These are phyloP conservation scores for Iris pallida DNA, from an alignment of 116 monocot genomes.

Conservation along the genomic window DNA sequence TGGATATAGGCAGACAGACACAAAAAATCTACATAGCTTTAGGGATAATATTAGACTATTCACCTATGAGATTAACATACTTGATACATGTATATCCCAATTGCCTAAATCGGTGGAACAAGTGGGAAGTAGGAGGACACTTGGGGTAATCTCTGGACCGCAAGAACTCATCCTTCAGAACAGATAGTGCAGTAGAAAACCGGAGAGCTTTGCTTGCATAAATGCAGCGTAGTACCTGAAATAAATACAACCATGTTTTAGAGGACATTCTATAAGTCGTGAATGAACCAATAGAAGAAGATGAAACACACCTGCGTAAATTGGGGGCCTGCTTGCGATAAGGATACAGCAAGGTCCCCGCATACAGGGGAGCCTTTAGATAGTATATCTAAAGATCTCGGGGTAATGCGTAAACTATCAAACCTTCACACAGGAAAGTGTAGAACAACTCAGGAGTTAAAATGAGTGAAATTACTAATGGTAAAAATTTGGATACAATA, in stretches of 20 bases:
- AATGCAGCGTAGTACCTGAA: constrained; percentile 72
- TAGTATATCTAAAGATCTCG: constrained; percentile 89
- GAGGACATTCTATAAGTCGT: constrained; percentile 1
- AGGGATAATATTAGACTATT: no score
- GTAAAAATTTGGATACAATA: no score
- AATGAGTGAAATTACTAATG: not conserved
- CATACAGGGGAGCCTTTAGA: constrained; percentile 91
- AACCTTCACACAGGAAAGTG: constrained; percentile 50
- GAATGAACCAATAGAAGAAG: constrained; percentile 1
- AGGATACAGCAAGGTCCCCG: constrained; percentile 93
- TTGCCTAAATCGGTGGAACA: constrained; percentile 88
- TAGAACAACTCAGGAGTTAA: constrained; percentile 7
- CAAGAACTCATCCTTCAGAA: constrained; percentile 93
- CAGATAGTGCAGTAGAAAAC: constrained; percentile 91
- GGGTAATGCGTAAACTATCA: constrained; percentile 95
- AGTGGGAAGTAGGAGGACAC: constrained; percentile 85
- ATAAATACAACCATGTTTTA: constrained; percentile 7
- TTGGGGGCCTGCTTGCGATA: constrained; percentile 98
- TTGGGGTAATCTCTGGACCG: constrained; percentile 97
- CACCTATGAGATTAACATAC: constrained; percentile 38
- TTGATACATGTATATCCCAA: constrained; percentile 97
- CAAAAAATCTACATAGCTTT: no score
- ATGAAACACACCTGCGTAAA: constrained; percentile 75
- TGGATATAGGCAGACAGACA: no score
- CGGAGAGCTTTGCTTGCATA: constrained; percentile 97